Evolutionary conservation across 1,284 basidiomycete genomes (phyloP).

Genomic region (Cystobasidiaceae sp.): DNA sequence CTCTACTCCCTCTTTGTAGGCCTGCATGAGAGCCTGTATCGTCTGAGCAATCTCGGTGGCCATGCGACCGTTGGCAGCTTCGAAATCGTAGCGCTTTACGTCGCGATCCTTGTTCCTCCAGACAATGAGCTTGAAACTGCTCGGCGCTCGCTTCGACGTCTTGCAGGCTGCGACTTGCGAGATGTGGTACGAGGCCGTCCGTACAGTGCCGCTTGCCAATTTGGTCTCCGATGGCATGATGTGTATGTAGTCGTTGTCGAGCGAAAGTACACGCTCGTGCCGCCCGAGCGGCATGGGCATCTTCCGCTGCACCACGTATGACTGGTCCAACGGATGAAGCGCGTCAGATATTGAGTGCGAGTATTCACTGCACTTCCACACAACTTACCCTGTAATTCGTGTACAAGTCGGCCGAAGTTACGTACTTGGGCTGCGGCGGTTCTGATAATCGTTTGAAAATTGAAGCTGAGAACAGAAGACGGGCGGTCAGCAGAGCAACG

Average conservation of each 20-base stretch:
- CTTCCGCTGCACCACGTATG: constrained; percentile 91
- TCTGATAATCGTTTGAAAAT: constrained; percentile 83
- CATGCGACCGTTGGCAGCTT: constrained; percentile 65
- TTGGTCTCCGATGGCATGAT: constrained; percentile 82
- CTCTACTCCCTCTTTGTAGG: constrained; percentile 24
- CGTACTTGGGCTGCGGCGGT: constrained; percentile 57
- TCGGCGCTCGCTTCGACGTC: constrained; percentile 71
- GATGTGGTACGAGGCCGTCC: constrained; percentile 85
- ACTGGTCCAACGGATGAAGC: constrained; percentile 51
- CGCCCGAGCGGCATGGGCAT: constrained; percentile 82
- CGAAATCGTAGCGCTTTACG: constrained; percentile 90
- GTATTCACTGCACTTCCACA: too few species aligned
- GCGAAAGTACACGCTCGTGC: constrained; percentile 83
- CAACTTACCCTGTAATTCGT: constrained; percentile 66
- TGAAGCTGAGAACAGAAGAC: constrained; percentile 58
- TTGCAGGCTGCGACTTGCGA: constrained; percentile 77
- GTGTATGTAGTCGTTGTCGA: constrained; percentile 77
- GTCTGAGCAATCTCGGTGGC: constrained; percentile 48
- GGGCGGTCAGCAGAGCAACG: constrained; percentile 20
- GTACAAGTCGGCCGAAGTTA: constrained; percentile 49
- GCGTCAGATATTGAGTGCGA: too few species aligned
- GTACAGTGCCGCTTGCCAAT: constrained; percentile 46
- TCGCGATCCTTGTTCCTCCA: constrained; percentile 59
- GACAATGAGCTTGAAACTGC: constrained; percentile 79
- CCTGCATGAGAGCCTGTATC: constrained; percentile 30